These are phyloP conservation scores for Sporothrix inflata DNA, from an alignment of 2,329 filamentous ascomycete species.

Conservation along the genomic window DNA sequence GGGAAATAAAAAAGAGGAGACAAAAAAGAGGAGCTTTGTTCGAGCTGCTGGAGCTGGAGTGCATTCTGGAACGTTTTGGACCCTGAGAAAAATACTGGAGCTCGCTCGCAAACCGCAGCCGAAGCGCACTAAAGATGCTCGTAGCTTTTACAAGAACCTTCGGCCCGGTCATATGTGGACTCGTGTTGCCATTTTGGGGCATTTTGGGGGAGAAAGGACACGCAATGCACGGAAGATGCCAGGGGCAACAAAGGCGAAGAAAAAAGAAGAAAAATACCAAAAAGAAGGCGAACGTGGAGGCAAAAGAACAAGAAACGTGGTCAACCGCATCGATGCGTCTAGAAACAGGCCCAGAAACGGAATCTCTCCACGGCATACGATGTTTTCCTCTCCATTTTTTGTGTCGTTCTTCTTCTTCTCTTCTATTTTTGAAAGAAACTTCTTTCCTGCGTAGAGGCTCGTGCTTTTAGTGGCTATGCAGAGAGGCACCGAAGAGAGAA, in stretches of 20 bases:
- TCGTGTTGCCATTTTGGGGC: conserved; percentile 12
- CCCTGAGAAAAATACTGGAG: background rate
- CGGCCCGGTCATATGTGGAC: background rate
- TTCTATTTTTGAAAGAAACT: conserved; percentile 4
- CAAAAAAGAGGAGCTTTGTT: conserved; percentile 12
- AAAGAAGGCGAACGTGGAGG: conserved; percentile 14
- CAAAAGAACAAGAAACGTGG: background rate
- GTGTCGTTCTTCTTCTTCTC: background rate
- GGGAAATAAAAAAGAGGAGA: background rate
- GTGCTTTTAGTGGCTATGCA: conserved; percentile 6
- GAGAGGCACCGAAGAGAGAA: background rate
- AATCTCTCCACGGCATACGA: background rate
- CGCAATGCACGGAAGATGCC: conserved; percentile 16
- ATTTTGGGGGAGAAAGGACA: conserved; percentile 10
- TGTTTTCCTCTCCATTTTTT: background rate
- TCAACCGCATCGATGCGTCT: background rate
- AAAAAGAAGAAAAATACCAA: background rate
- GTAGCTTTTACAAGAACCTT: conserved; percentile 1
- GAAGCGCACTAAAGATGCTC: background rate
- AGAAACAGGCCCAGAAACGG: background rate
- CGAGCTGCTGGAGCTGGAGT: background rate
- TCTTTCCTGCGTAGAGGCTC: background rate
- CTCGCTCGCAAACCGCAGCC: background rate
- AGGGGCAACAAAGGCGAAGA: background rate
- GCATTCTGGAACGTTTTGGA: conserved; percentile 18